These are phyloP conservation scores for Phellopilus nigrolimitatus DNA, from an alignment of 1,284 basidiomycete species.

Conservation along the genomic window DNA sequence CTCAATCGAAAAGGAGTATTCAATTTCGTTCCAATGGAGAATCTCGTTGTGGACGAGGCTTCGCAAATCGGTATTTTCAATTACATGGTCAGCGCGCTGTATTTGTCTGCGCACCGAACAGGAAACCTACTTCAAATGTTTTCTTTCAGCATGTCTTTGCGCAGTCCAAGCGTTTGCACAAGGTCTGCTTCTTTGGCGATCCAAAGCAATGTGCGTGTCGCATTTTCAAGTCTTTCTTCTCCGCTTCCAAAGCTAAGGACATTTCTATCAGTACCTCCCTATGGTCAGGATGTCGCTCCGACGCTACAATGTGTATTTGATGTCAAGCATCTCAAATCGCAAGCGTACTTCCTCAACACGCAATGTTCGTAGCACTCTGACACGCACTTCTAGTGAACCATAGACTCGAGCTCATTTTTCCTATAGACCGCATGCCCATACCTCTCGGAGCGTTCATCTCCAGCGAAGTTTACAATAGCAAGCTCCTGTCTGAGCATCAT, in stretches of 20 bases:
- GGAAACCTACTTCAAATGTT: background rate
- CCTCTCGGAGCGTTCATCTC: conserved; percentile 47
- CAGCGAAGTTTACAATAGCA: conserved; percentile 35
- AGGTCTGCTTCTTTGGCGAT: conserved; percentile 44
- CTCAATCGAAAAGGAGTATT: conserved; percentile 32
- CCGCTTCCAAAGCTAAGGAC: background rate
- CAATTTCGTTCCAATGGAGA: conserved; percentile 33
- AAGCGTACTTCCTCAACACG: conserved; percentile 37
- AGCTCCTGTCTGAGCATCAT: conserved; percentile 35
- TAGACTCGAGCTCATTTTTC: conserved; percentile 22
- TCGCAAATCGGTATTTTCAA: conserved; percentile 44
- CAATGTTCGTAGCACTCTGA: conserved; percentile 36
- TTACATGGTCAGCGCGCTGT: conserved; percentile 34
- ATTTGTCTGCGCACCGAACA: conserved; percentile 12
- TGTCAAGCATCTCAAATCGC: conserved; percentile 34
- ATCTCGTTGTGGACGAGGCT: conserved; percentile 44
- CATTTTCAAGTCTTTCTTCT: background rate
- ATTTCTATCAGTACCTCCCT: conserved; percentile 32
- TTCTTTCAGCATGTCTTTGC: conserved; percentile 34
- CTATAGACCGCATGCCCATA: conserved; percentile 43
- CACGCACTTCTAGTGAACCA: background rate
- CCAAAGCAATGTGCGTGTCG: conserved; percentile 38
- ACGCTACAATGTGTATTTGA: conserved; percentile 44
- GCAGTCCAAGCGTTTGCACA: conserved; percentile 31
- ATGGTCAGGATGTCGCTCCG: conserved; percentile 37